These are phyloP conservation scores for Kazachstania africana DNA, from an alignment of 805 yeast species.

Conservation along the genomic window DNA sequence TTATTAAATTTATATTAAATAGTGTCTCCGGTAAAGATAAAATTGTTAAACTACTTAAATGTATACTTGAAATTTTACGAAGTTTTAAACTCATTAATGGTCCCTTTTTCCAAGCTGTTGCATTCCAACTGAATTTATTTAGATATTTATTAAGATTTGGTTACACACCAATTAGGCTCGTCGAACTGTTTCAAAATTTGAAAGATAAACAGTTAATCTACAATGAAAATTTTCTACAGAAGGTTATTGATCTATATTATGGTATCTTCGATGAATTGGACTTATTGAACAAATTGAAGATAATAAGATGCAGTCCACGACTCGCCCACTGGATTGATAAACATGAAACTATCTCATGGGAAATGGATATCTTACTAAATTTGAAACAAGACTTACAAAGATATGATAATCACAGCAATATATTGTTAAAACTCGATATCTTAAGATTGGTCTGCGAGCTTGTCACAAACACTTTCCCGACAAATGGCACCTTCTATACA, in stretches of 20 bases:
- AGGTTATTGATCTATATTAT: constrained; percentile 47
- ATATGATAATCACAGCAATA: constrained; percentile 25
- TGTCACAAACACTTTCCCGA: too few species aligned
- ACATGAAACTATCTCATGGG: constrained; percentile 63
- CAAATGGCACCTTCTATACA: too few species aligned
- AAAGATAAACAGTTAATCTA: constrained; percentile 22
- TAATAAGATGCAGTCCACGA: constrained; percentile 16
- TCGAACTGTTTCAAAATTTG: constrained; percentile 29
- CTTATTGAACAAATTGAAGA: constrained; percentile 38
- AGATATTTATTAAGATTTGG: constrained; percentile 65
- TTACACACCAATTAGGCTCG: constrained; percentile 48
- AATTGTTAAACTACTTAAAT: constrained; percentile 52
- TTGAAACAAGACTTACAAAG: constrained; percentile 43
- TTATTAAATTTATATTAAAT: too few species aligned
- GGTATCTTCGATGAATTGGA: constrained; percentile 53
- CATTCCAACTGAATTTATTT: constrained; percentile 37
- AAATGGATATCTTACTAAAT: constrained; percentile 47
- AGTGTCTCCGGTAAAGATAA: constrained; percentile 79
- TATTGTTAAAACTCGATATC: too few species aligned
- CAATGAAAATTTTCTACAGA: constrained; percentile 34
- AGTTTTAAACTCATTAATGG: constrained; percentile 11
- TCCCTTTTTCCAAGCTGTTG: too few species aligned
- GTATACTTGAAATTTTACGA: constrained; percentile 42
- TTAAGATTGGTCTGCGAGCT: too few species aligned
- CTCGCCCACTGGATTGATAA: constrained; percentile 30